Percentiles rank a stretch among this genome's conserved stretches.
These are phyloP conservation scores for Microthlaspi erraticum DNA, from an alignment of 345 rosid genomes.

Conservation along the genomic window DNA sequence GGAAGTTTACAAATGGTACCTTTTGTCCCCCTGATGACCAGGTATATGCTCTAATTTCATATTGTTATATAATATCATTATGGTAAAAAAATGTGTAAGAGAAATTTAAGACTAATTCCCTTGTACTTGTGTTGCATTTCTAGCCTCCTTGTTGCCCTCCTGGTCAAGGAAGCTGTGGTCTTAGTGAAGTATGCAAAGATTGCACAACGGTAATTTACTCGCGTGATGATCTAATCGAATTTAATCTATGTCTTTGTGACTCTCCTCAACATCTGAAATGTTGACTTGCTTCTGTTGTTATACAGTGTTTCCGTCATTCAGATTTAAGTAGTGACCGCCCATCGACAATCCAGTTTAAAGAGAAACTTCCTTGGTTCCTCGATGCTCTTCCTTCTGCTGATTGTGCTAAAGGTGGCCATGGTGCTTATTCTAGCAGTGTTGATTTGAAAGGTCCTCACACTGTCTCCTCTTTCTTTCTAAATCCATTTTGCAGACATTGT, in stretches of 20 bases:
- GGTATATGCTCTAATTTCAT: slow-evolving; percentile 46
- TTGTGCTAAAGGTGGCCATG: slow-evolving; percentile 99
- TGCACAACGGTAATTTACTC: slow-evolving; percentile 84
- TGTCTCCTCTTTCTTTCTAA: not conserved
- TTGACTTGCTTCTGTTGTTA: slow-evolving; percentile 33
- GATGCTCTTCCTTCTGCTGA: slow-evolving; percentile 91
- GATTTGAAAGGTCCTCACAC: slow-evolving; percentile 70
- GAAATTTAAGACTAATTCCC: not conserved
- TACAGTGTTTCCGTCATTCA: slow-evolving; percentile 92
- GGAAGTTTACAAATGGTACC: slow-evolving; percentile 88
- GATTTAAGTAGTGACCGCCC: slow-evolving; percentile 89
- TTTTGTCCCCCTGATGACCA: slow-evolving; percentile 98
- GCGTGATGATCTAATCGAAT: slow-evolving; percentile 7
- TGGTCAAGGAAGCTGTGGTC: slow-evolving; percentile 60
- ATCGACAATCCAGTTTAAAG: slow-evolving; percentile 78
- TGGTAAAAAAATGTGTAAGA: not conserved
- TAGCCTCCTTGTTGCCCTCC: slow-evolving; percentile 93
- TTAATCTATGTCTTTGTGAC: not conserved
- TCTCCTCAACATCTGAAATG: not conserved
- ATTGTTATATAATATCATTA: not conserved
- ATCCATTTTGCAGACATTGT: not conserved
- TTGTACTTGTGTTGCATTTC: slow-evolving; percentile 31
- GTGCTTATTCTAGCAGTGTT: slow-evolving; percentile 93
- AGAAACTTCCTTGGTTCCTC: slow-evolving; percentile 98
- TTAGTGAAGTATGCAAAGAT: slow-evolving; percentile 84